Base-by-base conservation (phyloP, 140 eudicot species). In the Cichorium intybus region DNA sequence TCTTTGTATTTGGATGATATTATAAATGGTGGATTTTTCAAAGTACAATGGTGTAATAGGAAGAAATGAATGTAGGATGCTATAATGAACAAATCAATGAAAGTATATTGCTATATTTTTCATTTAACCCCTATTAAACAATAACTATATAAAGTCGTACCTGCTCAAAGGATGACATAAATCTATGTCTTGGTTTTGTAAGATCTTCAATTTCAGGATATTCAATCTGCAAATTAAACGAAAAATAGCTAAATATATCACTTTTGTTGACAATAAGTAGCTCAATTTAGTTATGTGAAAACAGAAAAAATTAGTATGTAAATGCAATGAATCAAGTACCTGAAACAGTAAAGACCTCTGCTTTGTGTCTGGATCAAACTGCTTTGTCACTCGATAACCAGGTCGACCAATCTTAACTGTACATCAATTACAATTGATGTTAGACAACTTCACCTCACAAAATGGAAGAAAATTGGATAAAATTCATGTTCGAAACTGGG, bases 131-230 rank as follows among this genome's bases (percentile, higher is more conserved):
- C 2, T 26, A 33, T 34, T 29, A 49, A 31, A 28, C 17, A 22
- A 0, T 2, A 10, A 41, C 57, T 10, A 52, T 26, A 14, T 56
- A 45, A 54, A 14, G 28, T 31, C 16, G 17, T 62, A 91, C 98
- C 98, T 91, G 98, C 80, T 91, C 98, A 75, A 71, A 85, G 33
- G 98, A 91, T 71, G 98, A 87, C 98, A 91, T 91, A 68, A 91
- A 91, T 21, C 98, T 83, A 77, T 91, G 97, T 74, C 97, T 82
- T 29, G 97, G 97, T 64, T 82, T 91, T 21, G 90, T 65, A 66
- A 82, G 85, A 66, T 85, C 97, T 68, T 87, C 96, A 41, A 91
- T 91, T 75, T 87, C 97, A 76, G 92, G 98, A 74, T 91, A 91
- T 67, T 87, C 96, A 73, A 91, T 91, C 98, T 91, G 85, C 68